Evolutionary conservation across 2,329 filamentous ascomycete genomes (phyloP), one percentile per base, ranked within the genome.

Genomic region (Dothiorella sarmentorum): DNA sequence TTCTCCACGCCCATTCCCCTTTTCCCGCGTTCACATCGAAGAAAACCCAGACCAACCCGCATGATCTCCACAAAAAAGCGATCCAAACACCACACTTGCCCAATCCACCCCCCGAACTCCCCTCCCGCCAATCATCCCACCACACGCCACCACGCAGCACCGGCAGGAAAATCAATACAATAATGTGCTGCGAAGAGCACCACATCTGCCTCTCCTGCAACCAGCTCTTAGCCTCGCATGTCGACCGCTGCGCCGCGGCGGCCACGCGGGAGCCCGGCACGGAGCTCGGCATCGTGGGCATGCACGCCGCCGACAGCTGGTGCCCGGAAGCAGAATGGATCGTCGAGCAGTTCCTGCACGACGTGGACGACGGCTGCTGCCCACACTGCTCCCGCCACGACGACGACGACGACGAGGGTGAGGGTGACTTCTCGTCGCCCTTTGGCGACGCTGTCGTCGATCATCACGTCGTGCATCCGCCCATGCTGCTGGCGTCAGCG

Each of bases 221-320:
- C 35, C n/a, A 40, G 1, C 35, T 53, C 15, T 40, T 53, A 33
- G n/a, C 15, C 35, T 40, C 24, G 35, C 24, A 27, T 24, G 29
- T 38, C 49, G 49, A 53, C 49, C 24, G 35, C 33, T 53, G 49
- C 49, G 27, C 20, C 49, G 49, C 35, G 27, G 26, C 20, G 18
- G 10, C 40, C 13, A 27, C 43, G 4, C 49, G 24, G 49, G 29
- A 53, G n/a, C 35, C 33, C 49, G 49, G 49, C 49, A 53, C 35
- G 49, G 49, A 53, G 22, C 20, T 53, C 49, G 49, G 49, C 49
- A n/a, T n/a, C n/a, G n/a, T n/a, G n/a, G n/a, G n/a, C n/a, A 53
- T 27, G 29, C 6, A 9, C 22, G 5, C 13, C 17, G 35, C 18
- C 13, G 29, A 37, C 29, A 18, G 24, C 45, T 51, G 24, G 22